These are phyloP conservation scores for Starmera stellimalicola DNA, from an alignment of 1,139 yeast genomes.

Conservation along the genomic window DNA sequence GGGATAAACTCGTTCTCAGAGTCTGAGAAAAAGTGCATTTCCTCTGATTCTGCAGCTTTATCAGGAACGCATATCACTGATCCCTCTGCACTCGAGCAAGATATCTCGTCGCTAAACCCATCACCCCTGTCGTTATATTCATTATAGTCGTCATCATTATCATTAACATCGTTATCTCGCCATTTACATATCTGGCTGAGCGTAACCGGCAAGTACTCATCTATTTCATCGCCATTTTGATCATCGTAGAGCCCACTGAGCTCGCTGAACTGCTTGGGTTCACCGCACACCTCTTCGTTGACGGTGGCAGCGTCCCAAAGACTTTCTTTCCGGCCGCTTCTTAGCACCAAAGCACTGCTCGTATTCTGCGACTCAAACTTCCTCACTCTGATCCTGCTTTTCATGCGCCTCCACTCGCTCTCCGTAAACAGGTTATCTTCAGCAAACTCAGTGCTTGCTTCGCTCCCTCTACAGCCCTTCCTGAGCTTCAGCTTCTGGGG, in stretches of 20 bases:
- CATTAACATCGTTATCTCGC: neutral
- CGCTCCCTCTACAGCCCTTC: neutral
- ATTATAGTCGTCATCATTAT: neutral
- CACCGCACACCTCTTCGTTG: neutral
- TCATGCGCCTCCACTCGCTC: too few relatives aligned
- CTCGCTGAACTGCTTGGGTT: neutral
- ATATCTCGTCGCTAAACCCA: neutral
- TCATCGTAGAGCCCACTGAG: neutral
- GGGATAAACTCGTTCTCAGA: neutral
- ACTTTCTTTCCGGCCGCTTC: neutral
- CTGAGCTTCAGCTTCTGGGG: constrained; percentile 6
- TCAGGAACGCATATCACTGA: neutral
- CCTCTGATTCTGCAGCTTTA: neutral
- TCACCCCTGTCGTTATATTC: neutral
- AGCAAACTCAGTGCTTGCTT: neutral
- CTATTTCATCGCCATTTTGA: neutral
- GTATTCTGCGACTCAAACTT: too few relatives aligned
- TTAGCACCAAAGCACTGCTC: too few relatives aligned
- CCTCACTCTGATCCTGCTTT: too few relatives aligned
- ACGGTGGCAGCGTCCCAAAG: neutral
- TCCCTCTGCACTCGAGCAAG: constrained; percentile 1
- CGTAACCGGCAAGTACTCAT: neutral
- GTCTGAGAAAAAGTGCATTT: neutral
- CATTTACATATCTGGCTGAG: neutral
- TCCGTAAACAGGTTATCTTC: too few relatives aligned